phyloP scores from a whole-genome alignment of 331 rosid genomes.

The Acacia concinna region DNA sequence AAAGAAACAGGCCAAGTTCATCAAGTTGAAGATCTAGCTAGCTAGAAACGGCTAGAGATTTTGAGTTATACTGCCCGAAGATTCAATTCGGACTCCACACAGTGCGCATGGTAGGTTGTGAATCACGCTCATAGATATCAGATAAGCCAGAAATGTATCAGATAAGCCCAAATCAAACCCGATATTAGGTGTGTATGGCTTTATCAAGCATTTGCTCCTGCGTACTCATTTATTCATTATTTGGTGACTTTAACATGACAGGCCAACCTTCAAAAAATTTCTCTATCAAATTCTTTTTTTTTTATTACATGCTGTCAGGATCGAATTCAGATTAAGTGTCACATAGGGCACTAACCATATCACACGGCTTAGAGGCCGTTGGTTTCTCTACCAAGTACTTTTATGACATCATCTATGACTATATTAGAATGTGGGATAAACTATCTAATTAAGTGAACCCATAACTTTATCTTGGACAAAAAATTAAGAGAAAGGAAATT shows the following conservation, averaged over 20 bases:
- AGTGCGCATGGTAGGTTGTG: not conserved
- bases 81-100: not conserved
- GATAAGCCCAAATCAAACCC: not conserved
- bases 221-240: not conserved
- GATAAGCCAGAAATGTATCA: not conserved
- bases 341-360: too few relatives aligned
- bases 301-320: too few relatives aligned
- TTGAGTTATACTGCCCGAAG: not conserved
- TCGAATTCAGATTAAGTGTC: too few relatives aligned
- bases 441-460: too few relatives aligned
- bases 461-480: too few relatives aligned
- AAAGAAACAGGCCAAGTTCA: not conserved
- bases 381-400: too few relatives aligned
- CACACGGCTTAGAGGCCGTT: too few relatives aligned
- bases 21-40: not conserved
- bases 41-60: not conserved
- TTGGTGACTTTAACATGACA: constrained; percentile 2
- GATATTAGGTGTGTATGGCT: not conserved
- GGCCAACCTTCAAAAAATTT: constrained; percentile 1
- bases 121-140: not conserved
- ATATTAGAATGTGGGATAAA: too few relatives aligned
- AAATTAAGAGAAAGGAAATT: too few relatives aligned
- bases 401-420: too few relatives aligned
- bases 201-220: not conserved
- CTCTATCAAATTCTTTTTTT: constrained; percentile 1